Base-by-base conservation (phyloP, 345 rosid species). In the Murraya koenigii region DNA sequence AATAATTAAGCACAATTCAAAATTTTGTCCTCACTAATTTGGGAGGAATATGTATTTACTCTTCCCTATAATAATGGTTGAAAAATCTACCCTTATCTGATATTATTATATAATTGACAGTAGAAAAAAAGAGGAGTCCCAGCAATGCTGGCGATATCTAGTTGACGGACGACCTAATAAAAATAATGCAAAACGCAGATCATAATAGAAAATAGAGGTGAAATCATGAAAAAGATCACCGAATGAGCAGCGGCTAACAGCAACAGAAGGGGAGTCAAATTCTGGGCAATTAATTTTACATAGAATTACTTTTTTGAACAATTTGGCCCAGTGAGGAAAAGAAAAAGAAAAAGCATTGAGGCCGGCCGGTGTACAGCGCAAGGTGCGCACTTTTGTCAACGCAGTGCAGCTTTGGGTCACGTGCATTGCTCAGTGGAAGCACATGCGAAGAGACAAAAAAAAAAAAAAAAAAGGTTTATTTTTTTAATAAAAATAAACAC, bases 381-480 rank as follows among this genome's bases (percentile, higher is more conserved):
- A 5, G 69, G 71, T 69, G 89, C 81, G 82, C 77, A 77, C 68
- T 79, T 82, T 86, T 79, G 87, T 72, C 79, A 67, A 80, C 44
- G 78, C 52, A 28, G 82, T 74, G 68, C 80, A 77, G 77, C 78
- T 79, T 82, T 75, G 69, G 70, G 72, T 78, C 90, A 81, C 78
- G 86, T 81, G 88, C 78, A 23, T 0, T 66, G 81, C 72, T 75
- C 85, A 72, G 84, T 3, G 66, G 47, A 3, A 10, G 80, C 88
- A 85, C 86, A 81, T 85, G 90, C 4, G 41, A 41, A 9, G 33
- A 30, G 76, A 59, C 70, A 71, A 33, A 58, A 62, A 60, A 61
- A 44, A 41, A 41, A 38, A 33, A 58, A 62, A 60, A 61, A 44
- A 41, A 41, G 8, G 3, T 44, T 9, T 64, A 7, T 39, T 30